Evolutionary conservation across 768 basidiomycete genomes (phyloP).

Genomic region (Suillus occidentalis): DNA sequence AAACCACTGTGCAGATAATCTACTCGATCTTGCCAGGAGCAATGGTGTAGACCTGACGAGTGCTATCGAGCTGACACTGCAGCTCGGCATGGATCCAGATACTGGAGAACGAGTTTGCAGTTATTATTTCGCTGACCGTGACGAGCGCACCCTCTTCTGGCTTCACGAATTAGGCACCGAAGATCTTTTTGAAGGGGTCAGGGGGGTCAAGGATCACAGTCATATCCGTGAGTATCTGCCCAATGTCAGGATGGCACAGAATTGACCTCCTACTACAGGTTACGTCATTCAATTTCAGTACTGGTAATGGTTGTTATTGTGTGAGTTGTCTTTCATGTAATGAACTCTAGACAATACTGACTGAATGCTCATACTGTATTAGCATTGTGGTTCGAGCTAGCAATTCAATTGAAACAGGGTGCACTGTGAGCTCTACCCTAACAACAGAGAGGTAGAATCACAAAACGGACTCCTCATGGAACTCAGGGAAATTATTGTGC

Average conservation of each 20-base stretch:
- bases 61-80: neutral
- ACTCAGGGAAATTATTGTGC: neutral
- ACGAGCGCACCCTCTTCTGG: slow-evolving; percentile 44
- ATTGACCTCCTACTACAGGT: neutral
- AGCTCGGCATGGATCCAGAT: neutral
- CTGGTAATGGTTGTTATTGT: neutral
- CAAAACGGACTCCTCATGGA: neutral
- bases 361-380: neutral
- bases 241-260: neutral
- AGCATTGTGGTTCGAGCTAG: neutral
- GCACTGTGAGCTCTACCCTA: neutral
- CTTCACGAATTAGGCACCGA: neutral
- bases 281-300: neutral
- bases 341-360: neutral
- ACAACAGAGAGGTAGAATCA: neutral
- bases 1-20: neutral
- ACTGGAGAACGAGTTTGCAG: slow-evolving; percentile 7
- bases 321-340: neutral
- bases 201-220: neutral
- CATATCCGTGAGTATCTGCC: neutral
- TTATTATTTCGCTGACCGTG: slow-evolving; percentile 50
- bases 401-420: neutral
- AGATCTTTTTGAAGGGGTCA: neutral
- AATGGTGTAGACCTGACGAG: neutral
- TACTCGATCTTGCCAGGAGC: neutral